Evolutionary conservation across 352 stramenopile species (phyloP).

Genomic region (Pythium plurisporium): DNA sequence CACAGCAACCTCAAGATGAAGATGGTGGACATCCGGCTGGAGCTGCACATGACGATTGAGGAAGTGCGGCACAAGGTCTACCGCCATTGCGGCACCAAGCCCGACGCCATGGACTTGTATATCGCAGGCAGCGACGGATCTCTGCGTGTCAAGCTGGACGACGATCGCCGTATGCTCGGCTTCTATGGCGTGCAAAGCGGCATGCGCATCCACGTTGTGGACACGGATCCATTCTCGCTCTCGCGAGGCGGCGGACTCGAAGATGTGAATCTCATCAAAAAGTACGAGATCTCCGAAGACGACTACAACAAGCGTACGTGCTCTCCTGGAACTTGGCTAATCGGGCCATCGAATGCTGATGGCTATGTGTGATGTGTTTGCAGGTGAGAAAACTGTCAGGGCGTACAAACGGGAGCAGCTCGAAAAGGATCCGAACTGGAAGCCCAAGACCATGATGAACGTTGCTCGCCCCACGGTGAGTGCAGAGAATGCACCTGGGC

Average conservation of each 20-base stretch:
- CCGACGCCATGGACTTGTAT: constrained; percentile 82
- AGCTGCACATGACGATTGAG: constrained; percentile 88
- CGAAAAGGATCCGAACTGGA: constrained; percentile 94
- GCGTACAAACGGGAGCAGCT: constrained; percentile 96
- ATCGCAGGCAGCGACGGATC: constrained; percentile 55
- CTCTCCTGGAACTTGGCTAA: no score
- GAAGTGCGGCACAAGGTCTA: constrained; percentile 92
- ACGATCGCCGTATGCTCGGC: constrained; percentile 84
- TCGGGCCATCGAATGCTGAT: not conserved
- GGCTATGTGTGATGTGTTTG: not conserved
- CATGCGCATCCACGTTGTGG: constrained; percentile 94
- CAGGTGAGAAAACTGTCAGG: constrained; percentile 95
- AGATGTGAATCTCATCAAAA: constrained; percentile 95
- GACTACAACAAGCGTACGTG: constrained; percentile 96
- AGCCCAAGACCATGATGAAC: constrained; percentile 81
- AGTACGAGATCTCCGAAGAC: constrained; percentile 98
- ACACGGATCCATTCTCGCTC: constrained; percentile 96
- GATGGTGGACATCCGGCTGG: constrained; percentile 97
- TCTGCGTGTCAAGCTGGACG: constrained; percentile 44
- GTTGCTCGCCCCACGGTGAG: constrained; percentile 22
- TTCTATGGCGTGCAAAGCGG: constrained; percentile 90
- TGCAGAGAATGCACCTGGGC: constrained; percentile 41
- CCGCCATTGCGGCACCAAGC: constrained; percentile 94
- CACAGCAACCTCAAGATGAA: constrained; percentile 96
- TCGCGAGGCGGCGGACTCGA: constrained; percentile 94